A percentile compares a stretch with the other conserved stretches of the same genome.
These are phyloP conservation scores for Fusarium torreyae DNA, from an alignment of 2,329 filamentous ascomycete genomes.

Conservation along the genomic window DNA sequence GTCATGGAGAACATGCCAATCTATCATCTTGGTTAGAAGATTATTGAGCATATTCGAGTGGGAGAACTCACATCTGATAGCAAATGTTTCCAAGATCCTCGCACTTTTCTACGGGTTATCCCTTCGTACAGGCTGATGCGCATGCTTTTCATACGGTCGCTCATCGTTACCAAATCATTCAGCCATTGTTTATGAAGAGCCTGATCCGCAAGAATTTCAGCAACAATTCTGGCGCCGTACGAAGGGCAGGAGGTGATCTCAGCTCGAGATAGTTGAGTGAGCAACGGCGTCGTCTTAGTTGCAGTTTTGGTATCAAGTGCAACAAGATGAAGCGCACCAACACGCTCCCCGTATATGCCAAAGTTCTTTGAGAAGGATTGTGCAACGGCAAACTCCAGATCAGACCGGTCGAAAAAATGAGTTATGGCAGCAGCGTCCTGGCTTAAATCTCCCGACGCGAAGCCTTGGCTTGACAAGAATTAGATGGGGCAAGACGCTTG, in stretches of 20 bases:
- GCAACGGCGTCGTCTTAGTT: not conserved
- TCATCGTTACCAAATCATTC: not conserved
- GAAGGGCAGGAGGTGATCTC: not conserved
- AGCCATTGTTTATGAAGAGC: not conserved
- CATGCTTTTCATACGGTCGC: not conserved
- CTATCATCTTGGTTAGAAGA: not conserved
- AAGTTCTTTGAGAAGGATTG: conserved; percentile 10
- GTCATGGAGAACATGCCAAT: conserved; percentile 7
- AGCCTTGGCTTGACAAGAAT: not conserved
- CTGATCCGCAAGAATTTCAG: not conserved
- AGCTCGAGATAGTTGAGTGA: not conserved
- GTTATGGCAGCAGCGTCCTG: not conserved
- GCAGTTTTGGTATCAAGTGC: not conserved
- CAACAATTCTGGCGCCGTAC: not conserved
- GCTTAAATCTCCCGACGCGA: conserved; percentile 4
- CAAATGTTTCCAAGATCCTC: not conserved
- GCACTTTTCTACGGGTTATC: not conserved
- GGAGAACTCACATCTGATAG: not conserved
- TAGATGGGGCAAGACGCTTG: not conserved
- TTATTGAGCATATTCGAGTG: not conserved
- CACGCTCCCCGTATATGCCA: not conserved
- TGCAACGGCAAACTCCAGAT: not conserved
- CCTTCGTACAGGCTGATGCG: not conserved
- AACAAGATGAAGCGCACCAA: not conserved
- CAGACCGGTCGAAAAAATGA: not conserved